phyloP scores from a whole-genome alignment of 1,284 basidiomycete genomes.

The Puccinia polysora region DNA sequence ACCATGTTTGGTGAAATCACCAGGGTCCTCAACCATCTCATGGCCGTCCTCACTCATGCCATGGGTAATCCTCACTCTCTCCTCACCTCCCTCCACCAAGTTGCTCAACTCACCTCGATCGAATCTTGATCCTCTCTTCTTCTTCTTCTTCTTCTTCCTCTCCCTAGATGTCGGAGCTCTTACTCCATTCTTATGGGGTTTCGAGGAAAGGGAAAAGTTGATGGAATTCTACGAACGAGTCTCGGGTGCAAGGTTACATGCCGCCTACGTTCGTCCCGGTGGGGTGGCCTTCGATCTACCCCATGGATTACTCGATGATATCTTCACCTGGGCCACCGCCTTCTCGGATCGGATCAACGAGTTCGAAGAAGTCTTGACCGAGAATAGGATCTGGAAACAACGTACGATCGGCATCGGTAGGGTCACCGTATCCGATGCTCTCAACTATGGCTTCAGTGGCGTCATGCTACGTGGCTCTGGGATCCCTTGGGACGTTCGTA shows the following conservation, averaged over 20 bases:
- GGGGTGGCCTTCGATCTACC: constrained; percentile 97
- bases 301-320: constrained; percentile 91
- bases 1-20: constrained; percentile 97
- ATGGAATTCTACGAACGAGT: constrained; percentile 99
- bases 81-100: neutral
- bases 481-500: constrained; percentile 60
- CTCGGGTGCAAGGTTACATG: constrained; percentile 91
- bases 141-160: neutral
- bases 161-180: constrained; percentile 79
- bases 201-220: constrained; percentile 98
- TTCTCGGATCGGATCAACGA: constrained; percentile 83
- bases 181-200: constrained; percentile 98
- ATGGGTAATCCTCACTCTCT: constrained; percentile 58
- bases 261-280: constrained; percentile 95
- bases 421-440: constrained; percentile 85
- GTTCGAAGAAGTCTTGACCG: constrained; percentile 95
- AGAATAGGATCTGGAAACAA: constrained; percentile 96
- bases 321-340: constrained; percentile 96
- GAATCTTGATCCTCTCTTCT: neutral
- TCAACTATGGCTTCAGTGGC: constrained; percentile 90
- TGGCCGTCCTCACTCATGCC: constrained; percentile 92
- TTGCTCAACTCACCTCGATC: neutral
- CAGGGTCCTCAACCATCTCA: constrained; percentile 90
- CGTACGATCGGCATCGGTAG: constrained; percentile 85
- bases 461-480: constrained; percentile 96